Base-by-base conservation (phyloP, 2,329 filamentous ascomycete species). In the Diaporthe citri region DNA sequence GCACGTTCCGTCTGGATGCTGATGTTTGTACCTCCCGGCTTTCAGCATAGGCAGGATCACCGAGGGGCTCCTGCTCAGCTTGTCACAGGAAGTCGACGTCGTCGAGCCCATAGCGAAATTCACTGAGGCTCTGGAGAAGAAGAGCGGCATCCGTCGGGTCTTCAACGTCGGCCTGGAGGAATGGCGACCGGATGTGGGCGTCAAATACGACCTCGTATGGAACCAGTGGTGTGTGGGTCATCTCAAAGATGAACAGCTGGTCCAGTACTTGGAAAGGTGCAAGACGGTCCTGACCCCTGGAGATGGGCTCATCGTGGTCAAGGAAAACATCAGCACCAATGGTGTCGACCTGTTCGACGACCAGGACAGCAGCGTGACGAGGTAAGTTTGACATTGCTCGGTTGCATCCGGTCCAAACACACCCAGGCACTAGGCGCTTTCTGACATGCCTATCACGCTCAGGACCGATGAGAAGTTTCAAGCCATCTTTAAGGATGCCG, bases 161-260 rank as follows among this genome's bases (percentile, higher is more conserved):
- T 93, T 91, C 84, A 95, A 93, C 78, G 84, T 93, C 2, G 94
- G 95, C 0, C 85, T 97, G 1, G 93, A 97, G 82, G 88, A 89
- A 39, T 97, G 94, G 94, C 75, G 78, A 15, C 86, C 88, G 0
- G 84, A 79, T 0, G 79, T 83, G 2, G 85, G 81, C 13, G 79
- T 83, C 12, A 82, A 84, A 66, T 98, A 98, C 83, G 93, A 96
- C 81, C 83, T 98, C 60, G 91, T 98, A 76, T 98, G 95, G 94
- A 93, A 90, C 71, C 96, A 98, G 83, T 98, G 96, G 95, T 98
- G 95, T 83, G 84, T 96, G 10, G 93, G 94, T 34, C 93, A 98
- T 82, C 85, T 98, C 72, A 95, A 90, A 0, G 95, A 98, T 81
- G 84, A 83, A 10, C 91, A 97, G 82, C 82, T 98, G 5, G 86